Evolutionary conservation across 169 alveolate genomes (phyloP).

Genomic region (Cryptosporidium felis): DNA sequence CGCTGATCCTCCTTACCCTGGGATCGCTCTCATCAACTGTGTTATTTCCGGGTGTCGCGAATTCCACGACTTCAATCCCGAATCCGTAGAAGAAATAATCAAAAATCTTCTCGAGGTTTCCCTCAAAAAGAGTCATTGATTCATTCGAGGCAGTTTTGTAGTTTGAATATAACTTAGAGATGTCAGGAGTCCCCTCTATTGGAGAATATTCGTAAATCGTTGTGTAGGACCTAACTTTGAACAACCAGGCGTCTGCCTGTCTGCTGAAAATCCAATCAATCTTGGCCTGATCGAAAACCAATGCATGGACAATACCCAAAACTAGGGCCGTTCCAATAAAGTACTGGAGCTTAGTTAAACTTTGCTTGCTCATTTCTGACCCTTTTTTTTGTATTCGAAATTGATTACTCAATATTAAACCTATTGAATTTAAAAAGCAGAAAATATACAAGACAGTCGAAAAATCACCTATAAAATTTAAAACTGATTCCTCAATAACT

Average conservation of each 20-base stretch:
- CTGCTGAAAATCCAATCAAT: conserved; percentile 61
- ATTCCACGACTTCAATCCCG: conserved; percentile 37
- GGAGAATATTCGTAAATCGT: conserved; percentile 20
- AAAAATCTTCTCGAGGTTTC: conserved; percentile 5
- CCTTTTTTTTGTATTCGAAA: no score
- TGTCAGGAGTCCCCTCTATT: conserved; percentile 1
- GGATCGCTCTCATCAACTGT: conserved; percentile 40
- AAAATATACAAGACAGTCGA: no score
- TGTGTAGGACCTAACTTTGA: conserved; percentile 49
- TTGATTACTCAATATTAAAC: no score
- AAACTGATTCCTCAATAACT: no score
- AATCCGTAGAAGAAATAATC: conserved; percentile 61
- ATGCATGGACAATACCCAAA: conserved; percentile 2
- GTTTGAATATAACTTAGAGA: conserved; percentile 10
- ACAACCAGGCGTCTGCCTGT: conserved; percentile 58
- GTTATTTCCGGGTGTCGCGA: neutral
- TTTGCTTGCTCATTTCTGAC: no score
- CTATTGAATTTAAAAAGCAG: no score
- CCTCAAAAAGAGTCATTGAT: conserved; percentile 14
- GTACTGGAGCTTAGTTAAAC: no score
- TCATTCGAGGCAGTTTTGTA: conserved; percentile 45
- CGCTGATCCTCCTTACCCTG: conserved; percentile 11
- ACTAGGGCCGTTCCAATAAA: no score
- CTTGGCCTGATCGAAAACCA: conserved; percentile 55
- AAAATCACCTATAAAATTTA: no score